Conservation (phyloP, 805 yeast genomes). For the Ogataea neopini region DNA sequence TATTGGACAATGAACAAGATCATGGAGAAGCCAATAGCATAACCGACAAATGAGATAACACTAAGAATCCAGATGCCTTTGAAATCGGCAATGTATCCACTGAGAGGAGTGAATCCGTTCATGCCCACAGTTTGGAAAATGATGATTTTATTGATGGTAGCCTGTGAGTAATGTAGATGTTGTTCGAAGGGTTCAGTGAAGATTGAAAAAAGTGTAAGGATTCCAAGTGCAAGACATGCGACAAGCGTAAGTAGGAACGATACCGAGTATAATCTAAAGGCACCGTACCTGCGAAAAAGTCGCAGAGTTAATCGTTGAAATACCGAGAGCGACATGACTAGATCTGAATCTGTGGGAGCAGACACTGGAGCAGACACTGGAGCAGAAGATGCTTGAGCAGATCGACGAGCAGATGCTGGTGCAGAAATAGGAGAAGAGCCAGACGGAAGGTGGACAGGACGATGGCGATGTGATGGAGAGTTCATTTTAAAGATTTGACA, state of each 20-base stretch:
- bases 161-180: constrained; percentile 59
- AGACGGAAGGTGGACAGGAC: background rate
- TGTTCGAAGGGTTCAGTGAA: constrained; percentile 70
- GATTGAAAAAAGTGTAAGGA: constrained; percentile 46
- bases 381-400: too few relatives aligned
- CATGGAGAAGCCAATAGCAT: constrained; percentile 63
- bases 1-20: constrained; percentile 40
- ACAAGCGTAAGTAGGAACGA: constrained; percentile 31
- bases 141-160: constrained; percentile 68
- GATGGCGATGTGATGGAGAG: background rate
- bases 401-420: background rate
- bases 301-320: background rate
- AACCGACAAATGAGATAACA: constrained; percentile 58
- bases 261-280: constrained; percentile 19
- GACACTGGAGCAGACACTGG: background rate
- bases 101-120: constrained; percentile 76
- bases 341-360: background rate
- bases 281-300: constrained; percentile 2
- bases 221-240: constrained; percentile 34
- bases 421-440: background rate
- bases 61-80: constrained; percentile 75
- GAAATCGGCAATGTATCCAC: constrained; percentile 81
- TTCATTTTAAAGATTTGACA: background rate
- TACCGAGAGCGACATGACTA: background rate
- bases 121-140: constrained; percentile 76